Evolutionary conservation across 2,329 filamentous ascomycete species (phyloP), one percentile per base, ranked within the genome.

Genomic region (Pseudogymnoascus sp.): DNA sequence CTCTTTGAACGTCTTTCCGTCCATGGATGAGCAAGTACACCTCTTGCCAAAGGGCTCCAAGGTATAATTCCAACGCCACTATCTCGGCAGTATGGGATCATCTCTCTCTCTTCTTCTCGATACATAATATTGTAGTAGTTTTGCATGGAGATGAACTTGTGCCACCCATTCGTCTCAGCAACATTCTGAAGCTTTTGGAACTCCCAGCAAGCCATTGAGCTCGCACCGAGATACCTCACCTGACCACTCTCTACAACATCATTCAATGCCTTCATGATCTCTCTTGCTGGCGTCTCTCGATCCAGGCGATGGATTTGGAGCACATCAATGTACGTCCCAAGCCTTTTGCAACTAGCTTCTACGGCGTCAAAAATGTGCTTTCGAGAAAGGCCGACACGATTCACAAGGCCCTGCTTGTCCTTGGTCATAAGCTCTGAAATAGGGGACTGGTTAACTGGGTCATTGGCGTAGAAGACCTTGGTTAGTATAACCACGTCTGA

Each of bases 311-410:
- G 85, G 53, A 88, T 82, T 70, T 88, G 84, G 3, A 88, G 76
- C 1, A 87, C 79, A 68, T 87, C 83, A 72, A 61, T 60, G 43
- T 60, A 68, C 0, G 80, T 84, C 26, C 79, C 80, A 37, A 87
- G 75, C 7, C 84, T 72, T 65, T 78, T 74, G 0, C 84, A 74
- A 65, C 82, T 84, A 53, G 75, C 78, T 61, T 89, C 81, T 1
- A 89, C 86, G 0, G 85, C 84, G 65, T 84, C 81, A 68, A 88
- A 82, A 67, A 89, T 85, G 65, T 85, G 82, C 69, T 84, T 85
- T 43, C 86, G 76, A 28, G 79, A 82, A 14, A 89, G 73, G 0
- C 86, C 85, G 24, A 76, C 73, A 43, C 76, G 73, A 65, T 80
- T 82, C 31, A 79, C 78, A 66, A 73, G 68, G 0, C 73, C 74